A percentile compares a stretch with the other conserved stretches of the same genome.
phyloP scores from a whole-genome alignment of 176 grass and related monocot genomes.

The Aegilops speltoides region DNA sequence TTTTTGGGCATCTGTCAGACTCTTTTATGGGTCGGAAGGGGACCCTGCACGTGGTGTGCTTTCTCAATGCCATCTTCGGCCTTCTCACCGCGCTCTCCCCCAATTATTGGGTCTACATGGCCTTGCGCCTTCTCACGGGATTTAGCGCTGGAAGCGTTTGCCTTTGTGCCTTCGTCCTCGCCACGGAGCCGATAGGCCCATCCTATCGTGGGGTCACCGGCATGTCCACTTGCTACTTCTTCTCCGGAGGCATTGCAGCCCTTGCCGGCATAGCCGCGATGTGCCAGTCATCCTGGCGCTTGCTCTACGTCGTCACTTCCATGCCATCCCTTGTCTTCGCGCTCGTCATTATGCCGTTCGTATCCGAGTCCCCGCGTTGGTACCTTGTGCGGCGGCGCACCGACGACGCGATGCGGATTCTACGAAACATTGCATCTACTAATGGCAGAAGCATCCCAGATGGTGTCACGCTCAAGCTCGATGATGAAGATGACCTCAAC shows the following conservation, averaged over 20 bases:
- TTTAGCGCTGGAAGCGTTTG: conserved; percentile 82
- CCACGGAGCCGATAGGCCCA: conserved; percentile 76
- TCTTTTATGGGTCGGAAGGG: conserved; percentile 78
- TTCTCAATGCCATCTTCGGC: conserved; percentile 67
- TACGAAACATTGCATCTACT: conserved; percentile 42
- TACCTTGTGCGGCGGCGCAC: conserved; percentile 66
- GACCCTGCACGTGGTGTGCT: conserved; percentile 48
- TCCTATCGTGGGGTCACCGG: conserved; percentile 54
- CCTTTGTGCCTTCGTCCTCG: conserved; percentile 87
- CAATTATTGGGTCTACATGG: conserved; percentile 52
- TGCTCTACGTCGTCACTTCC: conserved; percentile 70
- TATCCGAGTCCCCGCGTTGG: conserved; percentile 83
- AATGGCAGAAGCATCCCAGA: conserved; percentile 55
- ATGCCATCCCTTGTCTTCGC: conserved; percentile 58
- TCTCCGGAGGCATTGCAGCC: conserved; percentile 73
- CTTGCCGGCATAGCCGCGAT: conserved; percentile 61
- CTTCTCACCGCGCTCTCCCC: conserved; percentile 64
- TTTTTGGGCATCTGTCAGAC: conserved; percentile 89
- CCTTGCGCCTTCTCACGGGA: conserved; percentile 73
- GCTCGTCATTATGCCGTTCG: conserved; percentile 48
- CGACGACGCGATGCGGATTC: conserved; percentile 45
- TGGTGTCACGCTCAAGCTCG: conserved; percentile 45
- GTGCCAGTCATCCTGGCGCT: conserved; percentile 55
- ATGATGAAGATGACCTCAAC: conserved; percentile 33
- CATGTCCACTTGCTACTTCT: conserved; percentile 93